These are phyloP conservation scores for Aristolochia californica DNA, from an alignment of 164 flowering plant species.

Conservation along the genomic window DNA sequence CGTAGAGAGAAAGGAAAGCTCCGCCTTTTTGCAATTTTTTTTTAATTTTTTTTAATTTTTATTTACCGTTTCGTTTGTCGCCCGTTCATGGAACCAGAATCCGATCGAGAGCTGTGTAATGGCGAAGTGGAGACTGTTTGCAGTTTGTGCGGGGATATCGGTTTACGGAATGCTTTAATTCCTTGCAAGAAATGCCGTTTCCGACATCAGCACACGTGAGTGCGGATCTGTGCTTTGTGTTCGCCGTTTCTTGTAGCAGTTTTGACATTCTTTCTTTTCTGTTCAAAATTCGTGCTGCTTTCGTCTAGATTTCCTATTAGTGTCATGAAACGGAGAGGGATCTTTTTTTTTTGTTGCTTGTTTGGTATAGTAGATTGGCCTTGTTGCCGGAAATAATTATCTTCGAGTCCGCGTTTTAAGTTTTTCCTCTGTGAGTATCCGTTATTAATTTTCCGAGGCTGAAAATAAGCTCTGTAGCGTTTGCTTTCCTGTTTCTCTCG, in stretches of 20 bases:
- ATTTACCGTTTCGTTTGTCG: not conserved
- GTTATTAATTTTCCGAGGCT: too few relatives aligned
- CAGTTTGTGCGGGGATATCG: slow-evolving; percentile 10
- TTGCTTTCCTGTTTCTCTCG: too few relatives aligned
- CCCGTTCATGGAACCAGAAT: not conserved
- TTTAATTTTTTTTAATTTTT: not conserved
- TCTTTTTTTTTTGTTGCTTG: not conserved
- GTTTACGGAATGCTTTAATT: slow-evolving; percentile 1
- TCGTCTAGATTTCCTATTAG: too few relatives aligned
- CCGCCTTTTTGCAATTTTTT: not conserved
- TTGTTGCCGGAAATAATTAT: not conserved
- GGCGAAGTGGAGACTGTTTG: not conserved
- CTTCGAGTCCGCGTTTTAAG: not conserved
- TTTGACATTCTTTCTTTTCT: not conserved
- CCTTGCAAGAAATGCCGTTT: slow-evolving; percentile 5
- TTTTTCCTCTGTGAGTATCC: not conserved
- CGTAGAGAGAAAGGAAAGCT: not conserved
- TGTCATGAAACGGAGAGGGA: too few relatives aligned
- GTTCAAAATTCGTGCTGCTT: not conserved
- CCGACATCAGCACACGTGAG: slow-evolving; percentile 8
- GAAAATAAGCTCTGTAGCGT: too few relatives aligned
- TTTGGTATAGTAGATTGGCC: not conserved
- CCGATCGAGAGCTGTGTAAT: not conserved
- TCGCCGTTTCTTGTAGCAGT: not conserved
- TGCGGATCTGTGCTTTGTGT: not conserved